A percentile compares a stretch with the other conserved stretches of the same genome.
Evolutionary conservation across 495 filamentous ascomycete genomes (phyloP).

Genomic region (Cenococcum geophilum): DNA sequence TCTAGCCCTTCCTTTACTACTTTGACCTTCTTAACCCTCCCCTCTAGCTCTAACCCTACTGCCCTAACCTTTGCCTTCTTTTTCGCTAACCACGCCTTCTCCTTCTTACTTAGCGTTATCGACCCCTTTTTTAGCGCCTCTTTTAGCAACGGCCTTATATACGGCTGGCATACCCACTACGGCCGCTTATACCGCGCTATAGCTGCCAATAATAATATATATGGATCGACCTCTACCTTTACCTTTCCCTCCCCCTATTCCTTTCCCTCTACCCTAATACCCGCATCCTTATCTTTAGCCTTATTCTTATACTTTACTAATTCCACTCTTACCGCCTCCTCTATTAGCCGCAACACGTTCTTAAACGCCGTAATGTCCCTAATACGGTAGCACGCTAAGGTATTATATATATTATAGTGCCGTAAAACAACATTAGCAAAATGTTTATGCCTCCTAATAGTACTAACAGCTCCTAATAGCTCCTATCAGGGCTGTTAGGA

Average conservation of each 20-base stretch:
- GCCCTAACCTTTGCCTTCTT: conserved; percentile 33
- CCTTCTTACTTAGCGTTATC: conserved; percentile 59
- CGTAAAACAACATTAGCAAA: conserved; percentile 66
- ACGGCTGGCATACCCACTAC: conserved; percentile 91
- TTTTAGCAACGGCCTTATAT: conserved; percentile 78
- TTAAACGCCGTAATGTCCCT: conserved; percentile 70
- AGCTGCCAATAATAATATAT: conserved; percentile 58
- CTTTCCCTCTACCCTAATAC: conserved; percentile 15
- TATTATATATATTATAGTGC: conserved; percentile 75
- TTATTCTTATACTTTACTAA: conserved; percentile 60
- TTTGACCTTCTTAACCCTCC: conserved; percentile 27
- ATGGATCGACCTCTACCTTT: conserved; percentile 11
- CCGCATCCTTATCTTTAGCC: conserved; percentile 12
- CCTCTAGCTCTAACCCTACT: conserved; percentile 21
- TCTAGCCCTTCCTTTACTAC: conserved; percentile 30
- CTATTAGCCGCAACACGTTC: conserved; percentile 58
- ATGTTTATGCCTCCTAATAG: too few species aligned
- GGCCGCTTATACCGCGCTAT: conserved; percentile 68
- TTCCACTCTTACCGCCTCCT: conserved; percentile 64
- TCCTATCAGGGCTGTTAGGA: too few species aligned
- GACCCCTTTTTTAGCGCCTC: conserved; percentile 80
- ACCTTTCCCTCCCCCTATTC: not conserved
- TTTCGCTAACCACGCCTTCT: conserved; percentile 38
- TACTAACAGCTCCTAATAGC: too few species aligned
- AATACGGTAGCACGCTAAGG: conserved; percentile 58